Evolutionary conservation across 257 asterid species (phyloP).

Genomic region (Eustoma russellianum): DNA sequence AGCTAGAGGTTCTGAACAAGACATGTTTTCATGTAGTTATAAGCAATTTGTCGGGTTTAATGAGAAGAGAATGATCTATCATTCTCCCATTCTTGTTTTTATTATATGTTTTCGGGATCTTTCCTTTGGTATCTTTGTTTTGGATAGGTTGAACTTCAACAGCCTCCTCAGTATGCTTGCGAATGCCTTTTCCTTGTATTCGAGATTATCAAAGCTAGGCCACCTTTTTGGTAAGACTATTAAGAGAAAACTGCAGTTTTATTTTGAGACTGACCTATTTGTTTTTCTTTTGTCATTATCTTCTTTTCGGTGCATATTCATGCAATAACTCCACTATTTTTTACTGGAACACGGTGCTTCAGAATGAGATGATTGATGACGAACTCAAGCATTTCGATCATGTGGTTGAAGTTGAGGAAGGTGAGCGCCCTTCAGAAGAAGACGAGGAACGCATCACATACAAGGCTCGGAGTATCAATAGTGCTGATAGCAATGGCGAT

Average conservation of each 20-base stretch:
- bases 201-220: conserved; percentile 88
- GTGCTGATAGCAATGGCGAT: too few relatives aligned
- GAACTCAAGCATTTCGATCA: too few relatives aligned
- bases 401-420: too few relatives aligned
- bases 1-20: not conserved
- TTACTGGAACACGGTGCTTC: conserved; percentile 66
- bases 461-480: too few relatives aligned
- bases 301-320: not conserved
- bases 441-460: too few relatives aligned
- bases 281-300: not conserved
- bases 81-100: not conserved
- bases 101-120: not conserved
- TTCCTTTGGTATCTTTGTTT: conserved; percentile 9
- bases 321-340: conserved; percentile 1
- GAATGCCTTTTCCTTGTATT: conserved; percentile 91
- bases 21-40: not conserved
- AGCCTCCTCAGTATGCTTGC: conserved; percentile 93
- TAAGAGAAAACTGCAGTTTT: not conserved
- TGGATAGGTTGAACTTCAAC: conserved; percentile 72
- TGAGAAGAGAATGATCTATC: not conserved
- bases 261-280: not conserved
- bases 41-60: not conserved
- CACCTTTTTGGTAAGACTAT: conserved; percentile 73
- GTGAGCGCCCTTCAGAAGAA: too few relatives aligned
- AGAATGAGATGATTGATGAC: too few relatives aligned